Base-by-base conservation (phyloP, 331 rosid species). In the Cydonia oblonga region DNA sequence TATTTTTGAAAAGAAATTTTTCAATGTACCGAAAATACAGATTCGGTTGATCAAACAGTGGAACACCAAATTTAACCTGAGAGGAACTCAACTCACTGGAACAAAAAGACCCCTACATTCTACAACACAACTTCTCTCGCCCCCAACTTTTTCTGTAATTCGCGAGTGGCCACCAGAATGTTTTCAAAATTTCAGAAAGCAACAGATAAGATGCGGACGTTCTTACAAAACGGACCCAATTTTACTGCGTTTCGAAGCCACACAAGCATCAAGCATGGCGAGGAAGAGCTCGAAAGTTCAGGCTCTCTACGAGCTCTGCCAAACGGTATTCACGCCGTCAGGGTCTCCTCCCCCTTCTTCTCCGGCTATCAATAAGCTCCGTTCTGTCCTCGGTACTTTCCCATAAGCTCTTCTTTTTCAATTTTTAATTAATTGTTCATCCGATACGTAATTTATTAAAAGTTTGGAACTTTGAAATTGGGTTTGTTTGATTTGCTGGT, bases 271-370 rank as follows among this genome's bases (percentile, higher is more conserved):
- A 40, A 89, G 81, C 52, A 89, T 93, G 96, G 58, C 68, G 68
- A 72, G 44, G 73, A 73, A 75, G 77, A 79, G 71, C 85, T 78
- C 92, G 77, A 89, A 91, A 82, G 81, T 91, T 65, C 93, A 93
- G 80, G 70, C 75, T 64, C 79, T 91, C 64, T 86, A 89, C 70
- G 91, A 88, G 20, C 89, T 89, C 77, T 93, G 98, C 78, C 87
- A 76, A 57, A 74, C 46, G 52, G 79, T 68, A 51, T 88, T 91
- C 68, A 75, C 89, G 5, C 87, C 90, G 72, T 81, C 88, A 2
- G 80, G 77, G 77, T 29, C 74, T 59, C 75, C 82, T 70, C 74
- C 84, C 49, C 86, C 90, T 26, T 69, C 90, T 15, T 74, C 96
- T 26, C 87, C 81, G 38, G 78, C 84, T n/a, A 28, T 86, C 78